Evolutionary conservation across 2,329 filamentous ascomycete genomes (phyloP), one percentile per base, ranked within the genome.

Genomic region (Verticillium tricorpus): DNA sequence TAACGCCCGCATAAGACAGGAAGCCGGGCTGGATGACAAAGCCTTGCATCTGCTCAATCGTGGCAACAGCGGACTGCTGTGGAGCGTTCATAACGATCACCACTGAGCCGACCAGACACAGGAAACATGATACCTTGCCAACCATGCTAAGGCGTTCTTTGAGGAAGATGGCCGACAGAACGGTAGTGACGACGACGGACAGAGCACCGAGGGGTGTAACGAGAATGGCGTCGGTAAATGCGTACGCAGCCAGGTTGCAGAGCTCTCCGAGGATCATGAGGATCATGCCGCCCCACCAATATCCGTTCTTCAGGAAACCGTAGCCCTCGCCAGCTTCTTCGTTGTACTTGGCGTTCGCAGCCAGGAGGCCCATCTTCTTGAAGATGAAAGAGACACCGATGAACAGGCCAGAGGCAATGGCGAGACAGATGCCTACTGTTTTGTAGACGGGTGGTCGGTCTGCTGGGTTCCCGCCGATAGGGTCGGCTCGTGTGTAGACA

Each of bases 211-310:
- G 81, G 5, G 94, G 93, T 0, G 94, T 97, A 60, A 98, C 94
- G 66, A 98, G 80, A 69, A 98, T 97, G 64, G 94, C 94, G 75
- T 98, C 95, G 65, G 95, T 95, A 70, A 98, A 98, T 61, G 93
- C 92, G 73, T 98, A 98, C 60, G 95, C 95, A 73, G 94, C 92
- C 74, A 98, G 96, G 77, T 99, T 99, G 85, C 92, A 96, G 61
- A 97, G 86, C 76, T 99, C 95, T 68, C 95, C 95, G 54, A 98
- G 70, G 69, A 98, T 97, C 95, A 99, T 98, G 63, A 98, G 83
- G 0, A 81, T 93, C 95, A 99, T 98, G 69, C 95, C 95, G 1
- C 80, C 76, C 95, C 95, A 99, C 95, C 95, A 99, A 80, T 85
- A 97, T 22, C 82, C 82, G 71, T 98, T 98, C 79, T 96, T 97